Base-by-base conservation (phyloP, 1,139 yeast genomes). In the Yamadazyma membranifaciens region DNA sequence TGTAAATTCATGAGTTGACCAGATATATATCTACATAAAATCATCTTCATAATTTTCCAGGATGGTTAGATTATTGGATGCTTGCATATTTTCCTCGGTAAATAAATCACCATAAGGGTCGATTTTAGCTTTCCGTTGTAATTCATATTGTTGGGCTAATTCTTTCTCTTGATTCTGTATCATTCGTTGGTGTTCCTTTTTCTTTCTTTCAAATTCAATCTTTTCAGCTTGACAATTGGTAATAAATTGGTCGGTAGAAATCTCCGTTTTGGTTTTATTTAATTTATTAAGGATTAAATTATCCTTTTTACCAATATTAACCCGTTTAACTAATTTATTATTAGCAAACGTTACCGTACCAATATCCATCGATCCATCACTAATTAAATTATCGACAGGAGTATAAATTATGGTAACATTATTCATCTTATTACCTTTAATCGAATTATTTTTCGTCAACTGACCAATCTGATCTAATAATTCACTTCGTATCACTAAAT, bases 271-370 rank as follows among this genome's bases (percentile, higher is more conserved):
- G 7, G 94, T 83, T 60, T 83, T 86, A 55, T 76, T 80, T 45
- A 87, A 62, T 47, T 81, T 71, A 54, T 85, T 87, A 37, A 87
- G 57, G 2, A 83, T 66, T n/a, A 76, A 64, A 52, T 83, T 85
- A 36, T 83, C 82, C 45, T 83, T 73, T 36, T 74, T 75, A 40
- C 72, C 74, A 27, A 87, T 73, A 48, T 71, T 74, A 22, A 80
- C 60, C 46, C 80, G 71, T 48, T 69, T 78, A 26, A 84, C 83
- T 39, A 63, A 62, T 45, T 73, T 71, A 3, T 72, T 72, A 41
- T 82, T 80, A 36, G 75, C 69, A 60, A 86, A 87, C 1, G 87
- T 78, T 4, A 87, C 95, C 35, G 89, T 88, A 4, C 95, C 96
- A n/a, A 77, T 78, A 38, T 80, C 89, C 95, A 86, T 87, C 31